Conservation (phyloP, 257 asterid genomes). For the Galeopsis tetrahit region DNA sequence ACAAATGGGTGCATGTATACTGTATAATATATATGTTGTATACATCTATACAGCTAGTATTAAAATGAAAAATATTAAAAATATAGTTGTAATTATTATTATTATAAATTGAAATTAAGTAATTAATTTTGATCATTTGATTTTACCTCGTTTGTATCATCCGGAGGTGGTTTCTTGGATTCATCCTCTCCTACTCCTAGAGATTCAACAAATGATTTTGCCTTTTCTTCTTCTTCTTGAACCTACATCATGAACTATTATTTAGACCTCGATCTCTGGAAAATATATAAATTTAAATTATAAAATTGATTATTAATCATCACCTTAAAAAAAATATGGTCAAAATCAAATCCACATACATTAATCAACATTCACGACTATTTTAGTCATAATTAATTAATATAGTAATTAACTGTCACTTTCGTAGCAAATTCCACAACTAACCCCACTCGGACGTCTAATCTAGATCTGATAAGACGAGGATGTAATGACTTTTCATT, state of each 20-base stretch:
- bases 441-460: neutral
- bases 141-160: slow-evolving; percentile 31
- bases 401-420: neutral
- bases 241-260: slow-evolving; percentile 39
- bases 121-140: slow-evolving; percentile 23
- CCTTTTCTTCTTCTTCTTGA: slow-evolving; percentile 48
- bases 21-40: too few relatives aligned
- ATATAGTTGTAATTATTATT: too few relatives aligned
- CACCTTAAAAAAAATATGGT: too few relatives aligned
- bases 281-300: neutral
- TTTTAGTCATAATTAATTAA: neutral
- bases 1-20: too few relatives aligned
- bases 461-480: neutral
- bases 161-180: slow-evolving; percentile 1
- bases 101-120: too few relatives aligned
- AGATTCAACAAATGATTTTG: slow-evolving; percentile 35
- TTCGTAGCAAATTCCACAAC: slow-evolving; percentile 3
- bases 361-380: neutral
- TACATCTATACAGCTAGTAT: too few relatives aligned
- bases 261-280: neutral
- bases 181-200: slow-evolving; percentile 25
- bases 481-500: neutral
- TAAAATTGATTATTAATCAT: neutral
- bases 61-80: too few relatives aligned
- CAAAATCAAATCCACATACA: neutral